Conservation (phyloP, 2,329 filamentous ascomycete genomes). For the Fusarium scirpi region DNA sequence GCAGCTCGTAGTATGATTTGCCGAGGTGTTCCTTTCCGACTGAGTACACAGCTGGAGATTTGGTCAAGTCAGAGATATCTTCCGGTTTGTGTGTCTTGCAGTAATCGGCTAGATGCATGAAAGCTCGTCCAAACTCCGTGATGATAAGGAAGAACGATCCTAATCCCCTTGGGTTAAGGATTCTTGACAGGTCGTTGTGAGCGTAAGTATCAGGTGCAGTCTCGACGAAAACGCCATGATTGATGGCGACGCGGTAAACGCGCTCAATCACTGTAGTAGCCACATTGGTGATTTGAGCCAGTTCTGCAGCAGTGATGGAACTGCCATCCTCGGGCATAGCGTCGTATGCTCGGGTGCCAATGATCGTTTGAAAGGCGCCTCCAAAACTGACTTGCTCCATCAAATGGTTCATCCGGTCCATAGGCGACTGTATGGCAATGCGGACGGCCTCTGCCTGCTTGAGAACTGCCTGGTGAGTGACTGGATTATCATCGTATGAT, state of each 20-base stretch:
- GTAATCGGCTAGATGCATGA: slow-evolving; percentile 48
- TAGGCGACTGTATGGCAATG: slow-evolving; percentile 44
- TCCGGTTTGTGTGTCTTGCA: slow-evolving; percentile 48
- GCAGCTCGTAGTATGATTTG: slow-evolving; percentile 52
- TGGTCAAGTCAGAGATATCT: slow-evolving; percentile 49
- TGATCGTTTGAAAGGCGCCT: slow-evolving; percentile 46
- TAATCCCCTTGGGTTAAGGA: slow-evolving; percentile 45
- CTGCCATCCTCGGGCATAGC: slow-evolving; percentile 45
- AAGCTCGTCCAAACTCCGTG: slow-evolving; percentile 49
- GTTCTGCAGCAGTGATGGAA: slow-evolving; percentile 37
- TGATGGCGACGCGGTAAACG: slow-evolving; percentile 48
- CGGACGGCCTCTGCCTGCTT: slow-evolving; percentile 44
- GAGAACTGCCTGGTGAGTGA: slow-evolving; percentile 41
- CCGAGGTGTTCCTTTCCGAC: slow-evolving; percentile 49
- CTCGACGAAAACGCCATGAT: slow-evolving; percentile 49
- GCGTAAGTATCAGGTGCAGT: slow-evolving; percentile 48
- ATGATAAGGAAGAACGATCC: slow-evolving; percentile 51
- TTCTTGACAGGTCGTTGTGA: slow-evolving; percentile 49
- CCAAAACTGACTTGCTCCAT: slow-evolving; percentile 42
- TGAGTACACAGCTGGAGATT: slow-evolving; percentile 51
- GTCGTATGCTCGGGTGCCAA: slow-evolving; percentile 45
- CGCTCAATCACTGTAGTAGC: slow-evolving; percentile 50
- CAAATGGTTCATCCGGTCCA: slow-evolving; percentile 44
- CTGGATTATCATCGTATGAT: slow-evolving; percentile 42
- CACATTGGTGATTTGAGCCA: slow-evolving; percentile 45